Percentiles rank a stretch among this genome's conserved stretches.
phyloP scores from a whole-genome alignment of 1,284 basidiomycete genomes.

The Fistulina hepatica region DNA sequence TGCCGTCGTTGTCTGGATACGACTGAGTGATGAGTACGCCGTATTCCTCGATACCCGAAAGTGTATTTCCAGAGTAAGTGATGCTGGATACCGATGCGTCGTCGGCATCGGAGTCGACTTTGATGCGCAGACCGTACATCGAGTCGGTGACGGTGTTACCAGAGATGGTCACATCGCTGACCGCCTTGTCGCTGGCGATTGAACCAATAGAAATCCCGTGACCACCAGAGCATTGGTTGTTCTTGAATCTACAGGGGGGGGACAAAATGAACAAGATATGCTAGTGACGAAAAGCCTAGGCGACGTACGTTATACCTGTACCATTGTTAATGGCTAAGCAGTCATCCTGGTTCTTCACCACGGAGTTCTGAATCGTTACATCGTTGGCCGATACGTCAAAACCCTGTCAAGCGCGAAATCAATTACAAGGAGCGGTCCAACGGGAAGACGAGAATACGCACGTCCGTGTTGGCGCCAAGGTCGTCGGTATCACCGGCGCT shows the following conservation, averaged over 20 bases:
- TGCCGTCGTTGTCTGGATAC: slow-evolving; percentile 33
- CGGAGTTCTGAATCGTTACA: slow-evolving; percentile 34
- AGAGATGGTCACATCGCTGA: slow-evolving; percentile 36
- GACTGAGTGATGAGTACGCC: slow-evolving; percentile 37
- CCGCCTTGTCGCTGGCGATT: slow-evolving; percentile 33
- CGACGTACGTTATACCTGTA: slow-evolving; percentile 31
- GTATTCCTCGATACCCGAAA: slow-evolving; percentile 3
- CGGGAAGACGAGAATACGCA: too few species aligned
- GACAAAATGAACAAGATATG: not conserved
- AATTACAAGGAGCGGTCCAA: too few species aligned
- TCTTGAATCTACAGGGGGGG: slow-evolving; percentile 24
- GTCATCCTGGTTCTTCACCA: slow-evolving; percentile 36
- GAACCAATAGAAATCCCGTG: slow-evolving; percentile 57
- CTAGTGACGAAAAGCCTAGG: not conserved
- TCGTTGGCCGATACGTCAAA: slow-evolving; percentile 39
- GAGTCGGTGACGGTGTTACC: slow-evolving; percentile 39
- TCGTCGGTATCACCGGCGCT: slow-evolving; percentile 11
- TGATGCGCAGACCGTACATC: slow-evolving; percentile 15
- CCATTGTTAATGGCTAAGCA: slow-evolving; percentile 53
- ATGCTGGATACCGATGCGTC: slow-evolving; percentile 12
- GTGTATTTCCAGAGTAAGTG: slow-evolving; percentile 8
- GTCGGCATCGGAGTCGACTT: slow-evolving; percentile 8
- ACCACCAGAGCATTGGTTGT: slow-evolving; percentile 43
- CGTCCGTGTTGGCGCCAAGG: slow-evolving; percentile 39
- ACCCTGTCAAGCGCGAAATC: too few species aligned